Conservation (phyloP, 2,329 filamentous ascomycete genomes). For the Diaporthe vaccinii region DNA sequence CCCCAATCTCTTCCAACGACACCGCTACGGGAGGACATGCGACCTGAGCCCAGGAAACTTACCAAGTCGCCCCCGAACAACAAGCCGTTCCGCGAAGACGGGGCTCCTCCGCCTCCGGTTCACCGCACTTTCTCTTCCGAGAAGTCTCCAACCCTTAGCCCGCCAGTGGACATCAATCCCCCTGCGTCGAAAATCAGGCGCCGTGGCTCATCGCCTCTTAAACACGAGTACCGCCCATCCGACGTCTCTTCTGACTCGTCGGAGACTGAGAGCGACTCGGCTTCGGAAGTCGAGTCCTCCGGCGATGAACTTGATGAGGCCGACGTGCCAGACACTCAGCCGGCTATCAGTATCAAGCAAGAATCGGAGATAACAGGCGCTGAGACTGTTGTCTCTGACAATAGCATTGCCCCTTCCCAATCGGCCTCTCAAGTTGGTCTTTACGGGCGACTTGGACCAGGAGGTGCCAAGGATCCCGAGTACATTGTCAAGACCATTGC, state of each 20-base stretch:
- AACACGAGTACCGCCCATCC: conserved; percentile 96
- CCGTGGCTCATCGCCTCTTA: conserved; percentile 90
- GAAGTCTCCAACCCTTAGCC: conserved; percentile 56
- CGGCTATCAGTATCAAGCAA: conserved; percentile 69
- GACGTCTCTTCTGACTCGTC: conserved; percentile 73
- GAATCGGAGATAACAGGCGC: conserved; percentile 48
- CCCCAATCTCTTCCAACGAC: conserved; percentile 44
- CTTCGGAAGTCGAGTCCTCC: conserved; percentile 62
- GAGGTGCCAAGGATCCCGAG: conserved; percentile 62
- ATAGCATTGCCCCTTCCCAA: conserved; percentile 82
- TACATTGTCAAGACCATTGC: conserved; percentile 64
- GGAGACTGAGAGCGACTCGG: conserved; percentile 69
- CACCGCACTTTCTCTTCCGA: conserved; percentile 62
- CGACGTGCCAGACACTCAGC: conserved; percentile 70
- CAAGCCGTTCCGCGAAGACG: conserved; percentile 63
- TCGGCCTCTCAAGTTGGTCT: conserved; percentile 80
- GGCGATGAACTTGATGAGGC: conserved; percentile 72
- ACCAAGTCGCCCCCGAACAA: conserved; percentile 52
- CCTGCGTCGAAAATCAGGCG: conserved; percentile 68
- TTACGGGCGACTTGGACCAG: conserved; percentile 58
- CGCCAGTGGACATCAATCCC: conserved; percentile 59
- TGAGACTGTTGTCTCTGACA: conserved; percentile 62
- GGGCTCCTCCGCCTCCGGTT: conserved; percentile 67
- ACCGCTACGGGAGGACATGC: conserved; percentile 54
- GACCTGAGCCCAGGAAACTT: conserved; percentile 54